Evolutionary conservation across 768 basidiomycete genomes (phyloP).

Genomic region (Dictyophora rubrovolvata): DNA sequence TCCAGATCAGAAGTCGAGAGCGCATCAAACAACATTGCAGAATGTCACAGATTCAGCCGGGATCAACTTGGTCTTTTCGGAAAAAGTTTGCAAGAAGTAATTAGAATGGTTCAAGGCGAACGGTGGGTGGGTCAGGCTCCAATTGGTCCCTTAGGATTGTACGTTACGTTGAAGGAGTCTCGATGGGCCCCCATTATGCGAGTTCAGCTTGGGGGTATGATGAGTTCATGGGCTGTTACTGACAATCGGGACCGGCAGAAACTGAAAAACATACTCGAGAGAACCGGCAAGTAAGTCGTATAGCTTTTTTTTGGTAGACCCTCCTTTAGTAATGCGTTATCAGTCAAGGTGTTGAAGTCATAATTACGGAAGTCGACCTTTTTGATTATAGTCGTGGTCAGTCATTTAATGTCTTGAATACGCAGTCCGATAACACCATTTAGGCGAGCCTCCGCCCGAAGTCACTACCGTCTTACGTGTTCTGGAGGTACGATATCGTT

Average conservation of each 20-base stretch:
- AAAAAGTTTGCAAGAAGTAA: constrained; percentile 43
- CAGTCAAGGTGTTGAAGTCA: constrained; percentile 41
- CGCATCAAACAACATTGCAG: constrained; percentile 37
- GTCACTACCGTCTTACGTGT: constrained; percentile 73
- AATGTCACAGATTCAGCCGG: constrained; percentile 40
- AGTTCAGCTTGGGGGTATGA: constrained; percentile 40
- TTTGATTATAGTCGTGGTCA: constrained; percentile 67
- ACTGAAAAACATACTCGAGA: constrained; percentile 47
- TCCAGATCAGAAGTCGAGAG: constrained; percentile 38
- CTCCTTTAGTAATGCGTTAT: neutral
- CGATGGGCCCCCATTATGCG: constrained; percentile 62
- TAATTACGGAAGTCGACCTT: constrained; percentile 60
- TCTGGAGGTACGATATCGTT: constrained; percentile 47
- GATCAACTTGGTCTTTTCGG: constrained; percentile 58
- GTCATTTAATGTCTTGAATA: neutral
- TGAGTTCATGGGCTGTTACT: constrained; percentile 70
- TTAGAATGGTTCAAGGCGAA: constrained; percentile 39
- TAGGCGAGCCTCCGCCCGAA: constrained; percentile 44
- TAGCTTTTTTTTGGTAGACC: constrained; percentile 6
- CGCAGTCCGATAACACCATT: neutral
- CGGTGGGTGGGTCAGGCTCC: constrained; percentile 59
- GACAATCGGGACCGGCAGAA: constrained; percentile 49
- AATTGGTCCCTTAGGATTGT: constrained; percentile 70
- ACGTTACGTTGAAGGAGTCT: constrained; percentile 64
- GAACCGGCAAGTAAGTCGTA: constrained; percentile 51